Evolutionary conservation across 202 grass and related monocot species (phyloP), one percentile per base, ranked within the genome.

Genomic region (Zizania palustris): DNA sequence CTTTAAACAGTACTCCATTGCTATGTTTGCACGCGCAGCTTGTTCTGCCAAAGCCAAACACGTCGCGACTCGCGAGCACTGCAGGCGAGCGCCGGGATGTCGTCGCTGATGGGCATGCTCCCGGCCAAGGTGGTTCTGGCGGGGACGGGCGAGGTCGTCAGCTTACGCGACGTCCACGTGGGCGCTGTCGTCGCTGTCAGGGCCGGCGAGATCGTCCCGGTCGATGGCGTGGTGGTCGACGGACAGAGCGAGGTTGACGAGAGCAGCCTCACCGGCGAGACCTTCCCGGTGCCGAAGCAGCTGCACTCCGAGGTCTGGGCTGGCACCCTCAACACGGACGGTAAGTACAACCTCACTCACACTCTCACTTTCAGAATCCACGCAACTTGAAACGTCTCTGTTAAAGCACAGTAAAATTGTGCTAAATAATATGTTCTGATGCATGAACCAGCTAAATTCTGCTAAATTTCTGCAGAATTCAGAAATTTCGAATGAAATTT

Each of bases 231-330:
- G 22, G 90, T 97, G 1, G 85, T 97, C 5, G 80, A 85, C 1
- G 93, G 93, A 70, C 76, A 62, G 56, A 79, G 93, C 22, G 93
- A 97, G 60, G 83, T 93, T 8, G 90, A 97, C 28, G 84, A 97
- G 70, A 88, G 82, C 11, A 97, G 86, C 80, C 89, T 97, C 54
- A 97, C 91, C 46, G 91, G 94, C 56, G 94, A 97, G 86, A 92
- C 88, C 11, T 89, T 93, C 60, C 91, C 91, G 0, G 94, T 97
- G 34, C 56, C 69, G 0, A 97, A 97, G 80, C 94, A 85, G 3
- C 45, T 80, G 2, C 54, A 63, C 11, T 74, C 91, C 2, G 36
- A 79, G 39, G 94, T 93, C 73, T 97, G 88, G 94, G 86, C 94
- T 14, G 94, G 94, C 49, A 93, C 94, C 8, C 62, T 92, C 1